Evolutionary conservation across 495 filamentous ascomycete genomes (phyloP).

Genomic region (Lentithecium fluviatile): DNA sequence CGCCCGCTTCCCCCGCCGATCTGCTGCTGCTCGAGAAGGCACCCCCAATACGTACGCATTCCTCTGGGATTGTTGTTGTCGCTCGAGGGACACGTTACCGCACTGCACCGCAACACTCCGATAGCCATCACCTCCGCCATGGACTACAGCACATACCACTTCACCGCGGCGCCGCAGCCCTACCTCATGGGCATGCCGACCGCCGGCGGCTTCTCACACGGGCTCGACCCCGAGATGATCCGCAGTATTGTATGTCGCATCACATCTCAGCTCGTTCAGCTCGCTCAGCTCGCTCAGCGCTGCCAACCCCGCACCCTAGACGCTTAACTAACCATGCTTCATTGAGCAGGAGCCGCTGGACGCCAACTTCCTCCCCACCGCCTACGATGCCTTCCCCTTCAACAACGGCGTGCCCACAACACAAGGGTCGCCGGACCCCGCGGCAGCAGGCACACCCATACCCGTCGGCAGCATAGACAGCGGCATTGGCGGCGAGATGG

Average conservation of each 20-base stretch:
- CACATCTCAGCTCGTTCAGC: too few relatives aligned
- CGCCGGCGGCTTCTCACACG: constrained; percentile 55
- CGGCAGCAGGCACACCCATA: constrained; percentile 27
- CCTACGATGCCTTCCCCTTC: constrained; percentile 33
- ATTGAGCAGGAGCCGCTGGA: constrained; percentile 32
- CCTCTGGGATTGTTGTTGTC: neutral
- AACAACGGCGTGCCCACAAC: constrained; percentile 23
- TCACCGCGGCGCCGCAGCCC: constrained; percentile 50
- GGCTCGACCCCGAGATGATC: constrained; percentile 45
- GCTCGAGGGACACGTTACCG: neutral
- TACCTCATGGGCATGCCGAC: constrained; percentile 58
- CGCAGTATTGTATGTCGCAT: constrained; percentile 32
- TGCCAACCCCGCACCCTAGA: constrained; percentile 5
- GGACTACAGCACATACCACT: constrained; percentile 40
- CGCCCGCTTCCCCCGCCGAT: constrained; percentile 1
- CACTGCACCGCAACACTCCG: neutral
- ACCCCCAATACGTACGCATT: neutral
- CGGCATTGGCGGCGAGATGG: constrained; percentile 29
- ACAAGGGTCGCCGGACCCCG: constrained; percentile 31
- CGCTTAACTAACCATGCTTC: constrained; percentile 26
- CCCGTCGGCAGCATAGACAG: constrained; percentile 35
- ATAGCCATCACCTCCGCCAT: constrained; percentile 3
- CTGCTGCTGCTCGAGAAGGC: neutral
- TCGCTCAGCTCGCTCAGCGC: neutral
- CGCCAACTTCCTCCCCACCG: constrained; percentile 26